phyloP scores from a whole-genome alignment of 306 rosid genomes.

The Parietaria judaica region DNA sequence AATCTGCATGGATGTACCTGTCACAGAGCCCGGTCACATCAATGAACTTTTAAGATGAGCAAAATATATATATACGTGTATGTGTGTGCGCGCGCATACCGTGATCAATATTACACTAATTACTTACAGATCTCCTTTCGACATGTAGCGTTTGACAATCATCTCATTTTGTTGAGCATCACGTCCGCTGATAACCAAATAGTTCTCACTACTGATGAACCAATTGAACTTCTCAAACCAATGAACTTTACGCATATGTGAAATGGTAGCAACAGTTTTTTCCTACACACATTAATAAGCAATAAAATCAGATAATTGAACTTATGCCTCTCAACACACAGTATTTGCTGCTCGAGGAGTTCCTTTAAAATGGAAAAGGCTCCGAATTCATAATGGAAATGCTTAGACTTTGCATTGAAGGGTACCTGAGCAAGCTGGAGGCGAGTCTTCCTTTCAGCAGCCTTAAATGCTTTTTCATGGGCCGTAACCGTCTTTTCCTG shows the following conservation, averaged over 20 bases:
- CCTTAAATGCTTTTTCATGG: constrained; percentile 93
- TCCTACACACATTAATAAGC: constrained; percentile 50
- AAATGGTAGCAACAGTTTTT: constrained; percentile 79
- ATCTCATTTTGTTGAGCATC: constrained; percentile 99
- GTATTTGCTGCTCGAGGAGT: background rate
- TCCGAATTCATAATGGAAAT: background rate
- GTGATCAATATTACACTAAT: constrained; percentile 14
- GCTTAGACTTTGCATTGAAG: too few species aligned
- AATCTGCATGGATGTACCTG: constrained; percentile 92
- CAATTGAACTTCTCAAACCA: constrained; percentile 99
- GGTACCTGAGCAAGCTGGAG: constrained; percentile 80
- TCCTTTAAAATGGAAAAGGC: background rate
- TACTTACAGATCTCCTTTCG: constrained; percentile 96
- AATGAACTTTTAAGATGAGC: background rate
- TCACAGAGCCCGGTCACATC: constrained; percentile 25
- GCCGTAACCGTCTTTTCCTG: constrained; percentile 91
- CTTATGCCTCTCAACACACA: background rate
- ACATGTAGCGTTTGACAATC: constrained; percentile 99
- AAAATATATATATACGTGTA: background rate
- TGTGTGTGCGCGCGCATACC: too few species aligned
- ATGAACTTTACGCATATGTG: constrained; percentile 97
- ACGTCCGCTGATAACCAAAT: constrained; percentile 93
- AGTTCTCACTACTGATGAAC: constrained; percentile 97
- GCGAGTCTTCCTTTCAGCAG: constrained; percentile 95
- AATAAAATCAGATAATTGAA: background rate